Base-by-base conservation (phyloP, 2,329 filamentous ascomycete genomes). In the Neodidymelliopsis sp. region DNA sequence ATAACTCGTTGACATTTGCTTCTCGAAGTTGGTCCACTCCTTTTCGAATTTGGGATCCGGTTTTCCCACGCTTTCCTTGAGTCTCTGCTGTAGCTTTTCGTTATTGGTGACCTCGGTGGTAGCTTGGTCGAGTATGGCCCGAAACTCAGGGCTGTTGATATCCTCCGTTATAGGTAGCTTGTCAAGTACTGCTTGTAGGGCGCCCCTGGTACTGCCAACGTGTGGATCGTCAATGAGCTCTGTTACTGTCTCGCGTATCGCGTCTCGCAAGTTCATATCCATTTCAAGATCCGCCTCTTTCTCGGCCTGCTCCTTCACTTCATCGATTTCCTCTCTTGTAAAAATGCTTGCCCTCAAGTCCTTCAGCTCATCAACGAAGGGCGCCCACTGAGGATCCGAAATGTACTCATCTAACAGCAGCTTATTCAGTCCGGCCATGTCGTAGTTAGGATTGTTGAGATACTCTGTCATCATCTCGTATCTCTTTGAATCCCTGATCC, bases 201-300 rank as follows among this genome's bases (percentile, higher is more conserved):
- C 64, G 5, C 49, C 49, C 27, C 43, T 58, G 4, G 56, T 60
- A 15, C 63, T 53, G 9, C 42, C 59, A 3, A 68, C 48, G 3
- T 65, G 62, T 4, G 70, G 66, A 23, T 72, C 66, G 6, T 69
- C 46, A 20, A 70, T 53, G 23, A 71, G 31, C 15, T 65, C 53
- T 22, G 65, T 59, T 5, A 70, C 24, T 4, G 49, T 48, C 15
- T 65, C 54, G 20, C 65, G 55, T 11, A 60, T 58, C 4, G 48
- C 57, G 38, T 54, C 59, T 2, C 54, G 51, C n/a, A 63, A 18
- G n/a, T 35, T 25, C 0, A 57, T 52, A n/a, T 53, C 46, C 13
- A 65, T 33, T 24, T 65, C 49, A 20, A 38, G 38, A 25, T 62
- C 57, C 8, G 53, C 51, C 11, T 62, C 52, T 19, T 45, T 54